These are phyloP conservation scores for Microsporum audouinii DNA, from an alignment of 2,329 filamentous ascomycete genomes.

Conservation along the genomic window DNA sequence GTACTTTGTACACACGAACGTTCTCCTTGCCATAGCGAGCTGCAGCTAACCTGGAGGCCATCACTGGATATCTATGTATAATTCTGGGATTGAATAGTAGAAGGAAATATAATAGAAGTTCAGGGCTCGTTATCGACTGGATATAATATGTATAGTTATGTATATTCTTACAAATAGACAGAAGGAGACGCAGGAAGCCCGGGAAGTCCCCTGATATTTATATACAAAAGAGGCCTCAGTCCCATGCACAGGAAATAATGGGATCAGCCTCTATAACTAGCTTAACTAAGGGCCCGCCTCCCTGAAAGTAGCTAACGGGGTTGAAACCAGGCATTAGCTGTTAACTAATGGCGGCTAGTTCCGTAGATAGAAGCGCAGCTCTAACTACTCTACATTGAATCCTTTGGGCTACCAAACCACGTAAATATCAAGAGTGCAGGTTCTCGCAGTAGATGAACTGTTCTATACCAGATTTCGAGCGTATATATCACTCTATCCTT, in stretches of 20 bases:
- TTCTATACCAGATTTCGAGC: neutral
- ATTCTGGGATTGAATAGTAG: neutral
- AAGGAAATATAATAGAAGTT: neutral
- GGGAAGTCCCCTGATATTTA: neutral
- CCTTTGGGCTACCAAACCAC: neutral
- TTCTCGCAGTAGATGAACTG: neutral
- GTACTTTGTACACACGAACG: slow-evolving; percentile 92
- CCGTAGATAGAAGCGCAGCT: neutral
- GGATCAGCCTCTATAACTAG: neutral
- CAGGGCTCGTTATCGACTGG: neutral
- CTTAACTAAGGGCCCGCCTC: neutral
- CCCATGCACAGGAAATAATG: neutral
- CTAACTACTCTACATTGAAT: neutral
- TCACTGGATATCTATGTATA: neutral
- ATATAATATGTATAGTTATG: neutral
- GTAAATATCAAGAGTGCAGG: neutral
- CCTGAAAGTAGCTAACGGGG: neutral
- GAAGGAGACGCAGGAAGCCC: neutral
- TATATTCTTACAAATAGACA: neutral
- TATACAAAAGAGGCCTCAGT: neutral
- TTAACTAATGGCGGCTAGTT: neutral
- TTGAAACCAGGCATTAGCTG: neutral
- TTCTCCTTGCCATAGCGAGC: slow-evolving; percentile 66
- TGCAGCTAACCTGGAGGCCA: slow-evolving; percentile 26
- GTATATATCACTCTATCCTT: neutral